Base-by-base conservation (phyloP, 176 grass and related monocot genomes). In the Puya raimondii region DNA sequence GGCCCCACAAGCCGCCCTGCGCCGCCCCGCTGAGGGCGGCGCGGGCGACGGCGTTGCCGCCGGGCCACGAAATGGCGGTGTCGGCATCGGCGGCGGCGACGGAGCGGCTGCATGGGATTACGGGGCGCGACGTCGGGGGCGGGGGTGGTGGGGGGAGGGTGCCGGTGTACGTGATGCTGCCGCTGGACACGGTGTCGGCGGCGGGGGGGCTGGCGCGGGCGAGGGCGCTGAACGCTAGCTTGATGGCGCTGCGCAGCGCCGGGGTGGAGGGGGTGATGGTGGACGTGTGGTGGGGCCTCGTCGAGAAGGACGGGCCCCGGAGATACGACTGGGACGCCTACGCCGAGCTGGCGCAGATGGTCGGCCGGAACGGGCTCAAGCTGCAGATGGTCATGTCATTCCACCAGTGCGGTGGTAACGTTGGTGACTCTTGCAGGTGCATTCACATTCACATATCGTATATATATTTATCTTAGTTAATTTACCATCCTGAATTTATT, bases 181-280 rank as follows among this genome's bases (percentile, higher is more conserved):
- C 94, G 67, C 86, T 97, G 1, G 94, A 97, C 61, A 92, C 89
- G 27, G 76, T 97, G 70, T 68, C 85, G 2, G 78, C 79, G 0
- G 83, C 76, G 29, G 88, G 89, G 0, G 48, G 73, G 53, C 64
- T 97, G 65, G 59, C 54, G 7, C 64, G 84, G 54, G 77, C 66
- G 12, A 69, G 86, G 23, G 89, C 89, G 21, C 16, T 97, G 69
- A 86, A 86, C 52, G 89, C 89, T 9, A 90, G 89, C 47, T 82
- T 97, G 53, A 78, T 84, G 89, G 89, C 94, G 27, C 77, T 97
- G 66, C 74, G 79, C 53, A 83, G 72, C 80, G 94, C 86, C 10
- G 89, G 93, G n/a, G 94, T 83, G 72, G 86, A 97, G 82, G 94
- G 94, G 12, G 90, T 97, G 48, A 97, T 97, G 89, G 89, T 83